A percentile compares a stretch with the other conserved stretches of the same genome.
Evolutionary conservation across 805 yeast genomes (phyloP).

Genomic region (Kregervanrija fluxuum): DNA sequence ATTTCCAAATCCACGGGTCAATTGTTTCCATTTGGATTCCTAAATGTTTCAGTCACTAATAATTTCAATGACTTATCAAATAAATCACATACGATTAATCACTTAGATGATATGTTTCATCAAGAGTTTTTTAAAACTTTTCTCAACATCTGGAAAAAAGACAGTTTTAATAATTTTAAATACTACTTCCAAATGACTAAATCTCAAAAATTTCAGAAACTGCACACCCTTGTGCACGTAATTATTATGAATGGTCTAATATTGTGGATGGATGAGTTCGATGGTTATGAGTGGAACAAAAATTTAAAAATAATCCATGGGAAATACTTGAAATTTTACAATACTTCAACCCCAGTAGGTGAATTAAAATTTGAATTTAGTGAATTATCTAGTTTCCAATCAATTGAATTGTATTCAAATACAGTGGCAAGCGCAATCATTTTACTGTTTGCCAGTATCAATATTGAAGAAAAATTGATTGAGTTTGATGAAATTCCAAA

Average conservation of each 20-base stretch:
- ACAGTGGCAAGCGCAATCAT: conserved; percentile 1
- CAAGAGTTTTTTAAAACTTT: conserved; percentile 1
- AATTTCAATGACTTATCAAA: not conserved
- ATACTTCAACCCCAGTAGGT: not conserved
- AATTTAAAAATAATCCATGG: not conserved
- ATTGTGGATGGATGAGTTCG: not conserved
- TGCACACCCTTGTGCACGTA: not conserved
- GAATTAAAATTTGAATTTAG: conserved; percentile 1
- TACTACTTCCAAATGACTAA: not conserved
- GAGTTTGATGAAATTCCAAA: not conserved
- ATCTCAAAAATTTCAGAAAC: not conserved
- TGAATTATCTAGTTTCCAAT: not conserved
- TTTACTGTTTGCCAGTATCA: conserved; percentile 1
- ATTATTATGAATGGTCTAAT: not conserved
- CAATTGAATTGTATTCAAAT: conserved; percentile 1
- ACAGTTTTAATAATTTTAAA: conserved; percentile 1
- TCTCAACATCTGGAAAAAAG: not conserved
- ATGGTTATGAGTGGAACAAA: not conserved
- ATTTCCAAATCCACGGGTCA: conserved; percentile 1
- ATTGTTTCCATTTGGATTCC: not conserved
- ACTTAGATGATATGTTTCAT: conserved; percentile 6
- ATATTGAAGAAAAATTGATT: not conserved
- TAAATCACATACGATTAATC: not conserved
- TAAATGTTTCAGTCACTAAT: not conserved
- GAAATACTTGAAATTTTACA: conserved; percentile 3